phyloP scores from a whole-genome alignment of 257 asterid species.

The Nicotiana noctiflora region DNA sequence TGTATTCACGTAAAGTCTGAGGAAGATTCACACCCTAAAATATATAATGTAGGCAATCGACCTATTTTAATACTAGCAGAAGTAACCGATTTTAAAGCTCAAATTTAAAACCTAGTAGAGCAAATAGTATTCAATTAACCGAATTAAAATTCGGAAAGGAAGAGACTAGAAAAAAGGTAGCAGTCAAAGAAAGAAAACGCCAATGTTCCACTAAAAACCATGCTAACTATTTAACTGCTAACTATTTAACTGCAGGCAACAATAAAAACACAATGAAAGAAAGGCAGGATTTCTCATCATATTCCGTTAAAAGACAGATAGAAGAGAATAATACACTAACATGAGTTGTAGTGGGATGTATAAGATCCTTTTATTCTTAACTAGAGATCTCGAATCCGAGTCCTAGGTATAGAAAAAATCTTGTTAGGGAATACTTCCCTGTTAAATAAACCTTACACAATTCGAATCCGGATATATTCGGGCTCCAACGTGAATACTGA shows the following conservation, averaged over 20 bases:
- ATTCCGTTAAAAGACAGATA: neutral
- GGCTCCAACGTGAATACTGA: too few relatives aligned
- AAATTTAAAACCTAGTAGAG: rapidly evolving
- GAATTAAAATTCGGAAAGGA: neutral
- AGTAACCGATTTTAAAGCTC: too few relatives aligned
- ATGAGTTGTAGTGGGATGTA: too few relatives aligned
- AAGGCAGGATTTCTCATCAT: neutral
- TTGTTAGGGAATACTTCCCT: too few relatives aligned
- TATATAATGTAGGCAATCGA: rapidly evolving
- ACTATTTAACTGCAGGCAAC: constrained; percentile 3
- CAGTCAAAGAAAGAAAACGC: constrained; percentile 19
- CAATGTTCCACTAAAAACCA: constrained; percentile 28
- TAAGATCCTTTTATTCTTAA: too few relatives aligned
- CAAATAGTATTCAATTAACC: too few relatives aligned
- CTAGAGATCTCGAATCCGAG: too few relatives aligned
- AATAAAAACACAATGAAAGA: neutral
- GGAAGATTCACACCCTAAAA: too few relatives aligned
- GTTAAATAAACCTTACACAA: too few relatives aligned
- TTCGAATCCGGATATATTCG: too few relatives aligned
- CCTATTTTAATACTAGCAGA: rapidly evolving
- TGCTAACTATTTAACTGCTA: constrained; percentile 15
- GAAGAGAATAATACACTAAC: neutral
- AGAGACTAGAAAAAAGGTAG: neutral
- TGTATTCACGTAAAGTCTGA: rapidly evolving
- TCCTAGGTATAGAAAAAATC: too few relatives aligned